These are phyloP conservation scores for Beauveria scarabaeidicola DNA, from an alignment of 2,329 filamentous ascomycete genomes.

Conservation along the genomic window DNA sequence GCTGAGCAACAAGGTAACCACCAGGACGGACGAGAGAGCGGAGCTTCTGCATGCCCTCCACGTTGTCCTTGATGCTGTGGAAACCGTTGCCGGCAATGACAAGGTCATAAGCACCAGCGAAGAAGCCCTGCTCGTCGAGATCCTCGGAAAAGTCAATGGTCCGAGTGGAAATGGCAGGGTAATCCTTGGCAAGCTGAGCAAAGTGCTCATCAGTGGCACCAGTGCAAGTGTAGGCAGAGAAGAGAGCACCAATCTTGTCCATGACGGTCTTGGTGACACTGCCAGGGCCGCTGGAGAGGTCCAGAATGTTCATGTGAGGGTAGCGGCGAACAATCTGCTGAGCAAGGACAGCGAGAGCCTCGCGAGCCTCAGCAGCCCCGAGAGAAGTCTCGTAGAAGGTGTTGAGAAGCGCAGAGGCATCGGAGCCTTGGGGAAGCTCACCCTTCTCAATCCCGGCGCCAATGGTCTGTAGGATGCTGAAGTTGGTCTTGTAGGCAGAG, in stretches of 20 bases:
- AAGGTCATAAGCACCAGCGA: slow-evolving; percentile 5
- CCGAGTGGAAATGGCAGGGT: slow-evolving; percentile 2
- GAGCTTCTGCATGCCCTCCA: slow-evolving; percentile 6
- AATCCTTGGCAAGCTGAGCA: not conserved
- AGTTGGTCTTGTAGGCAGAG: slow-evolving; percentile 6
- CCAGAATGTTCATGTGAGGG: slow-evolving; percentile 12
- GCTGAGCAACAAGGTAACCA: slow-evolving; percentile 11
- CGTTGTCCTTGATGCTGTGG: slow-evolving; percentile 3
- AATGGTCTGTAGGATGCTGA: slow-evolving; percentile 7
- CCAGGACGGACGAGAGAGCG: slow-evolving; percentile 12
- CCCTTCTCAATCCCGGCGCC: slow-evolving; percentile 6
- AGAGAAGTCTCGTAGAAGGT: slow-evolving; percentile 8
- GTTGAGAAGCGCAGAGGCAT: slow-evolving; percentile 4
- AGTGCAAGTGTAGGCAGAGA: slow-evolving; percentile 12
- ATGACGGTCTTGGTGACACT: slow-evolving; percentile 8
- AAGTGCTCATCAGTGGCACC: slow-evolving; percentile 10
- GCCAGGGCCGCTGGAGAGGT: slow-evolving; percentile 10
- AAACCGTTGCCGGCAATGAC: slow-evolving; percentile 10
- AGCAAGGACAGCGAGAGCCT: slow-evolving; percentile 3
- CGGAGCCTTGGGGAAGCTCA: not conserved
- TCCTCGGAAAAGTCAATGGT: slow-evolving; percentile 9
- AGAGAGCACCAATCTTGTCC: slow-evolving; percentile 3
- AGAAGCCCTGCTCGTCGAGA: slow-evolving; percentile 10
- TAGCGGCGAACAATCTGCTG: slow-evolving; percentile 12
- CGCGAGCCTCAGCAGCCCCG: slow-evolving; percentile 3